Evolutionary conservation across 768 basidiomycete genomes (phyloP).

Genomic region (Pleurotus pulmonarius): DNA sequence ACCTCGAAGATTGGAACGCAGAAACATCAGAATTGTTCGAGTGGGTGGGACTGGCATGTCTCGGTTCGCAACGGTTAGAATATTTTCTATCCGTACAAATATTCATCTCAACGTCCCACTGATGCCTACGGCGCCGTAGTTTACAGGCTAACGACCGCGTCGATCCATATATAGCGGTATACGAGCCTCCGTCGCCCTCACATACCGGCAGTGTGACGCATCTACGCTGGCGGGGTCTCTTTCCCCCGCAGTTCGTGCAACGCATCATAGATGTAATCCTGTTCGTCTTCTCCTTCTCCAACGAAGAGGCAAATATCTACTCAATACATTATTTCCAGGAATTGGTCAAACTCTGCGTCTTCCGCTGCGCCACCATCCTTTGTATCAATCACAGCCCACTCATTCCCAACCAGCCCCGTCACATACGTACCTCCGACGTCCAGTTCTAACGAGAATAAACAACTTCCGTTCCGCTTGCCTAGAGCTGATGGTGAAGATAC

Average conservation of each 20-base stretch:
- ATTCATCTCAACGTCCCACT: background rate
- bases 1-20: conserved; percentile 47
- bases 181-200: conserved; percentile 47
- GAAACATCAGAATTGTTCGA: conserved; percentile 51
- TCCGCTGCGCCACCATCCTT: conserved; percentile 24
- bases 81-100: background rate
- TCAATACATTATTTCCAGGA: background rate
- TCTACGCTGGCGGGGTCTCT: conserved; percentile 58
- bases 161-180: conserved; percentile 68
- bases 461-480: conserved; percentile 23
- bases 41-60: conserved; percentile 69
- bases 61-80: conserved; percentile 62
- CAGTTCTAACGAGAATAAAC: background rate
- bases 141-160: conserved; percentile 58
- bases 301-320: background rate
- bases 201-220: conserved; percentile 44
- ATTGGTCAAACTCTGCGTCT: background rate
- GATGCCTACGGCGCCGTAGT: conserved; percentile 29
- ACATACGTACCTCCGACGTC: conserved; percentile 38
- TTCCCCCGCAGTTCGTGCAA: conserved; percentile 50
- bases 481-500: conserved; percentile 52
- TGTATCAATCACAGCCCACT: conserved; percentile 41
- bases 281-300: conserved; percentile 26
- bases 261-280: conserved; percentile 40
- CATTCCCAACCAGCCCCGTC: conserved; percentile 42